Evolutionary conservation across 768 basidiomycete genomes (phyloP).

Genomic region (Suillus subalutaceus): DNA sequence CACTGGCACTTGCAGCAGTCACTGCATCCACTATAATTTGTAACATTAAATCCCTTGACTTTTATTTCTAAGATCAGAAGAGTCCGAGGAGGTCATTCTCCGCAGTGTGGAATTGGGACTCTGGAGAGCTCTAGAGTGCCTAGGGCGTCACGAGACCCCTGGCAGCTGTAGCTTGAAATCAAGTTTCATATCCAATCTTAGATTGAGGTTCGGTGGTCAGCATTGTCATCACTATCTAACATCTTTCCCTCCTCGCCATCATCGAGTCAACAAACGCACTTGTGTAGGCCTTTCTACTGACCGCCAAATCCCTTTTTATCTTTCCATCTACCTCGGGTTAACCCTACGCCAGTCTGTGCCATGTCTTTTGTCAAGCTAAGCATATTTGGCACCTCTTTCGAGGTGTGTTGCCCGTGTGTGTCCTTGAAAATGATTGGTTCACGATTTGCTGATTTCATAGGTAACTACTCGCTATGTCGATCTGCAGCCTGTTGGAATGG

Average conservation of each 20-base stretch:
- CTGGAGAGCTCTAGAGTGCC: background rate
- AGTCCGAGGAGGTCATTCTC: background rate
- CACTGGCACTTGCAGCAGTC: background rate
- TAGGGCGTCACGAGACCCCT: slow-evolving; percentile 4
- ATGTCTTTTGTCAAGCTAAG: slow-evolving; percentile 98
- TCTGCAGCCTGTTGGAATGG: slow-evolving; percentile 99
- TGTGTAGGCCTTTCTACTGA: background rate
- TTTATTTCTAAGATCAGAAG: background rate
- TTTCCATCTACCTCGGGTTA: slow-evolving; percentile 3
- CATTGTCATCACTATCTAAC: slow-evolving; percentile 16
- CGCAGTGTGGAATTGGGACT: background rate
- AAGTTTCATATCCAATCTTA: slow-evolving; percentile 5
- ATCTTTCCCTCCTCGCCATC: slow-evolving; percentile 21
- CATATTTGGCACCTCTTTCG: slow-evolving; percentile 98
- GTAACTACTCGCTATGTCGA: slow-evolving; percentile 99
- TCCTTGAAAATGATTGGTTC: slow-evolving; percentile 18
- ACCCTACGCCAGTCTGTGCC: slow-evolving; percentile 10
- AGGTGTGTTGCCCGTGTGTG: slow-evolving; percentile 50
- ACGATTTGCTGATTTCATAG: slow-evolving; percentile 43
- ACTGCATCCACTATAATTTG: background rate
- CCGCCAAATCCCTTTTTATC: background rate
- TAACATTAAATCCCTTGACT: background rate
- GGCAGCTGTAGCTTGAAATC: background rate
- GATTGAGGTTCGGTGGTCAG: slow-evolving; percentile 2
- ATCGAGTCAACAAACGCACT: slow-evolving; percentile 12